phyloP scores from a whole-genome alignment of 2,329 filamentous ascomycete species.

The Exophiala xenobiotica region DNA sequence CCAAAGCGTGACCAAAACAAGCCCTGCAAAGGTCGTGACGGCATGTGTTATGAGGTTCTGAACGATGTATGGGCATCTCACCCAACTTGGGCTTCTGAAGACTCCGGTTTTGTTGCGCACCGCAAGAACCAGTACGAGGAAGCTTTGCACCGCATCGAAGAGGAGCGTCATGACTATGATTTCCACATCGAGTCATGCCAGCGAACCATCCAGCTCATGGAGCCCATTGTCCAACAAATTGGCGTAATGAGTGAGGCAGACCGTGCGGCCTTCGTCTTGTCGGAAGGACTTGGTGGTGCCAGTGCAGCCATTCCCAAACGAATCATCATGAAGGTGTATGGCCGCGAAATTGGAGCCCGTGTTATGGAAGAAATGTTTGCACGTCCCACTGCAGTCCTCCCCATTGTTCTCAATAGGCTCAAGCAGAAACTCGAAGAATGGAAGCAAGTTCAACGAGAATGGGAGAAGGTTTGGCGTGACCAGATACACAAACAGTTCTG shows the following conservation, averaged over 20 bases:
- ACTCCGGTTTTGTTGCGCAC: constrained; percentile 95
- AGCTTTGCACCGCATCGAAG: constrained; percentile 90
- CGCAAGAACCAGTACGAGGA: constrained; percentile 96
- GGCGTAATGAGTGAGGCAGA: constrained; percentile 74
- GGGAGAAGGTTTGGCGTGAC: constrained; percentile 98
- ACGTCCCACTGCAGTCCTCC: constrained; percentile 81
- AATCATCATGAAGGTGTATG: constrained; percentile 96
- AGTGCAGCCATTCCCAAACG: constrained; percentile 97
- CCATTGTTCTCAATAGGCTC: constrained; percentile 80
- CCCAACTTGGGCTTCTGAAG: constrained; percentile 97
- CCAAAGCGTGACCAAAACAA: constrained; percentile 89
- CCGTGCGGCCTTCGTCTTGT: constrained; percentile 72
- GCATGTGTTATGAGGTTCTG: constrained; percentile 86
- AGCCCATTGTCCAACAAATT: constrained; percentile 90
- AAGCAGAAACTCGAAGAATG: constrained; percentile 98
- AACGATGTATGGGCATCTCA: constrained; percentile 99
- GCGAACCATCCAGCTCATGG: constrained; percentile 92
- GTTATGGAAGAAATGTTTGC: constrained; percentile 85
- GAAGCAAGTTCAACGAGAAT: constrained; percentile 94
- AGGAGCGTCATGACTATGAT: constrained; percentile 97
- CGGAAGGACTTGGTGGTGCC: constrained; percentile 80
- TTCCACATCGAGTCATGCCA: constrained; percentile 95
- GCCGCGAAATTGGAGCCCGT: constrained; percentile 74
- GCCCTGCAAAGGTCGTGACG: constrained; percentile 88
- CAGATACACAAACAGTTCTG: constrained; percentile 95